phyloP scores from a whole-genome alignment of 1,139 yeast genomes.

The Lodderomyces margitis region DNA sequence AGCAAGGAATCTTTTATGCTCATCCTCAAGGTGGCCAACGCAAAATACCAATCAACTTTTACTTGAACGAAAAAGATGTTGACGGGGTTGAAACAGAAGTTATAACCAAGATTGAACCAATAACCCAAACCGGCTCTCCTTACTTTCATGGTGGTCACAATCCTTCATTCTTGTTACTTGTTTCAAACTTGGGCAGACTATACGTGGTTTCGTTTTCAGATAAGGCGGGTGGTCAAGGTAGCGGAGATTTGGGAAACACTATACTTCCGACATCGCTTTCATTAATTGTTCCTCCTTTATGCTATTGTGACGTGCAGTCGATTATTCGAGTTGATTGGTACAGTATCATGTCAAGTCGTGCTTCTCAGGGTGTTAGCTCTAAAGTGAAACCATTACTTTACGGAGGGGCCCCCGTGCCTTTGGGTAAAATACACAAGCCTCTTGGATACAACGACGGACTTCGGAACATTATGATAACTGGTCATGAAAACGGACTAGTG shows the following conservation, averaged over 20 bases:
- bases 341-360: conserved; percentile 56
- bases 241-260: conserved; percentile 53
- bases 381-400: conserved; percentile 43
- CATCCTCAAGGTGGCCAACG: conserved; percentile 51
- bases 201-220: conserved; percentile 30
- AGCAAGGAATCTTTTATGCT: conserved; percentile 75
- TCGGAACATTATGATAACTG: conserved; percentile 70
- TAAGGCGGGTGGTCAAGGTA: conserved; percentile 45
- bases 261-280: conserved; percentile 76
- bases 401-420: conserved; percentile 75
- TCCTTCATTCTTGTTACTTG: conserved; percentile 57
- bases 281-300: conserved; percentile 75
- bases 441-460: conserved; percentile 53
- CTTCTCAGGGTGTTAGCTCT: conserved; percentile 39
- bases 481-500: conserved; percentile 78
- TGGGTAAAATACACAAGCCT: conserved; percentile 33
- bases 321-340: conserved; percentile 72
- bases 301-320: conserved; percentile 50
- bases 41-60: conserved; percentile 30
- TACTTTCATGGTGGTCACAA: conserved; percentile 71
- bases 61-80: conserved; percentile 14
- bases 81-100: conserved; percentile 19
- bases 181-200: conserved; percentile 55
- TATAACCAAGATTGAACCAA: conserved; percentile 29
- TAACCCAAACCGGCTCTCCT: conserved; percentile 44